Base-by-base conservation (phyloP, 345 rosid genomes). In the Eucalyptus albens region DNA sequence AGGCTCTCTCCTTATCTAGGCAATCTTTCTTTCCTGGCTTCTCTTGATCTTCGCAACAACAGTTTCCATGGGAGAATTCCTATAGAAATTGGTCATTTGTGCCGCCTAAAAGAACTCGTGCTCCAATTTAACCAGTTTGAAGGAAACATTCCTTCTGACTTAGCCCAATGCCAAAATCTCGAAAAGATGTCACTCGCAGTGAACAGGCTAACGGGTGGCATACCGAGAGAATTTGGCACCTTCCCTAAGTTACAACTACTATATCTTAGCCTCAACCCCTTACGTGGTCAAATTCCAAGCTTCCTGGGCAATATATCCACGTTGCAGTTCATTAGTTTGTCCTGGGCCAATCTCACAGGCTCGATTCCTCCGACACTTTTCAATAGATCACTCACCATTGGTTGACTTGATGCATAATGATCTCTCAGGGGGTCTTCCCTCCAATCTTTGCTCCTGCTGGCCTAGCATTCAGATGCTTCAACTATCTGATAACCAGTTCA, bases 111-210 rank as follows among this genome's bases (percentile, higher is more conserved):
- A 12, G 0, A 22, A 12, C 87, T 50, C n/a, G 0, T 21, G 3
- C 87, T 86, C 9, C 1, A 12, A 21, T 0, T 0, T 0, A 86
- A 86, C 55, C 87, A 29, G 13, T 50, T 86, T 1, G 87, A 50
- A 86, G 87, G 87, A 47, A 86, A n/a, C 53, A 86, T 86, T 51
- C 87, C 87, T 16, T 1, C 87, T 33, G 1, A 51, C 40, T 21
- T 50, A 49, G 21, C 87, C 40, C 87, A n/a, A 1, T 86, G 87
- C 40, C 87, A 33, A 24, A 86, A 86, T 50, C 87, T 86, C 26
- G 59, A 50, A 51, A 0, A 0, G 1, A 50, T 50, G 2, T 13
- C 87, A 51, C 56, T 86, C 19, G 1, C 0, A 3, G 1, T 0
- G 1, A 49, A 29, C 3, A 9, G 4, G 56, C 42, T 50, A 33